Evolutionary conservation across 2,329 filamentous ascomycete genomes (phyloP).

Genomic region (Eutypa lata): DNA sequence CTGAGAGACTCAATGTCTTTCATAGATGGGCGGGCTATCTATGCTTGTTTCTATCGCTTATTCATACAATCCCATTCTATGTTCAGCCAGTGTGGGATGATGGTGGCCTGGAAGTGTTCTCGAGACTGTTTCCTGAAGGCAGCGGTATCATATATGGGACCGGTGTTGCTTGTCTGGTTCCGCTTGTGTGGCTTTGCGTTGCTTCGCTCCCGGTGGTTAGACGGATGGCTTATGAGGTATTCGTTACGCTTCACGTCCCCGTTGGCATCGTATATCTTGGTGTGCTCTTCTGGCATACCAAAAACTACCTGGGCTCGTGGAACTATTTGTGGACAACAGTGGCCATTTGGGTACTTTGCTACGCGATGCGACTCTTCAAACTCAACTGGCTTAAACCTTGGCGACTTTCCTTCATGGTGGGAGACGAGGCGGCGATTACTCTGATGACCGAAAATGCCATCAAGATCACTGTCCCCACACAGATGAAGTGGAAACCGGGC

Average conservation of each 20-base stretch:
- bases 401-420: constrained; percentile 76
- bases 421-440: constrained; percentile 86
- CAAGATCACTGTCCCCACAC: constrained; percentile 90
- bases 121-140: constrained; percentile 62
- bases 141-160: constrained; percentile 78
- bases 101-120: constrained; percentile 67
- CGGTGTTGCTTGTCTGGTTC: constrained; percentile 77
- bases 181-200: constrained; percentile 77
- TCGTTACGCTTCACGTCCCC: constrained; percentile 78
- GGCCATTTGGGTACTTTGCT: constrained; percentile 74
- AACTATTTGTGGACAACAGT: constrained; percentile 80
- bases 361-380: constrained; percentile 73
- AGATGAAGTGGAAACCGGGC: constrained; percentile 87
- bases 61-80: constrained; percentile 88
- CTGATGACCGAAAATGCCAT: constrained; percentile 91
- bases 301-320: constrained; percentile 90
- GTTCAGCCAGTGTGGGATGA: constrained; percentile 84
- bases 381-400: constrained; percentile 87
- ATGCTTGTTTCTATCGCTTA: constrained; percentile 74
- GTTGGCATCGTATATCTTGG: constrained; percentile 77
- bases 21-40: constrained; percentile 91
- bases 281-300: constrained; percentile 92
- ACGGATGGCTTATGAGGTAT: constrained; percentile 78
- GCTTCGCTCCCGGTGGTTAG: constrained; percentile 80
- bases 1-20: constrained; percentile 87